Evolutionary conservation across 2,329 filamentous ascomycete genomes (phyloP).

Genomic region (Emmonsiellopsis sp.): DNA sequence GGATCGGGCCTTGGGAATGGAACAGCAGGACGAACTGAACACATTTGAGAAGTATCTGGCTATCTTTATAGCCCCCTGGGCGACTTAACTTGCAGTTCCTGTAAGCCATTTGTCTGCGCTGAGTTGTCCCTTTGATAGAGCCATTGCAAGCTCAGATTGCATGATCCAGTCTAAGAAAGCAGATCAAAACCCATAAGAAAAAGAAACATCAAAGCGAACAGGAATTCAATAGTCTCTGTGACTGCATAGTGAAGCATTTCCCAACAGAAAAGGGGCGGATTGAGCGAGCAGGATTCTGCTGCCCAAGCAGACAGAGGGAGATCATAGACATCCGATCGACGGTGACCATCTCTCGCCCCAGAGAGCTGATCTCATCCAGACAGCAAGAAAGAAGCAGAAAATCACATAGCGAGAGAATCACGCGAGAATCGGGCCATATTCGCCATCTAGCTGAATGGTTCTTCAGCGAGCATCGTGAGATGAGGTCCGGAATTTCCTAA

Average conservation of each 20-base stretch:
- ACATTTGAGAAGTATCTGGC: slow-evolving; percentile 3
- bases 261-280: neutral
- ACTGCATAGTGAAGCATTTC: neutral
- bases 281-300: neutral
- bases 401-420: neutral
- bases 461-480: neutral
- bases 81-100: neutral
- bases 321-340: neutral
- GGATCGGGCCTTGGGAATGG: neutral
- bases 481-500: neutral
- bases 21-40: neutral
- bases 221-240: too few species aligned
- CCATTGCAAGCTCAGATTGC: neutral
- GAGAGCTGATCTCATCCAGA: neutral
- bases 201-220: slow-evolving; percentile 8
- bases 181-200: slow-evolving; percentile 10
- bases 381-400: neutral
- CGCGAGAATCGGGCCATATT: neutral
- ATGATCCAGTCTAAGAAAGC: slow-evolving; percentile 8
- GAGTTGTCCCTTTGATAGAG: neutral
- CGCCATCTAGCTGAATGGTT: neutral
- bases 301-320: neutral
- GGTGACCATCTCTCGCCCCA: neutral
- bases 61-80: neutral
- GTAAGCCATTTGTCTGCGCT: neutral